phyloP scores from a whole-genome alignment of 768 basidiomycete species.

The Phallus indusiatus region DNA sequence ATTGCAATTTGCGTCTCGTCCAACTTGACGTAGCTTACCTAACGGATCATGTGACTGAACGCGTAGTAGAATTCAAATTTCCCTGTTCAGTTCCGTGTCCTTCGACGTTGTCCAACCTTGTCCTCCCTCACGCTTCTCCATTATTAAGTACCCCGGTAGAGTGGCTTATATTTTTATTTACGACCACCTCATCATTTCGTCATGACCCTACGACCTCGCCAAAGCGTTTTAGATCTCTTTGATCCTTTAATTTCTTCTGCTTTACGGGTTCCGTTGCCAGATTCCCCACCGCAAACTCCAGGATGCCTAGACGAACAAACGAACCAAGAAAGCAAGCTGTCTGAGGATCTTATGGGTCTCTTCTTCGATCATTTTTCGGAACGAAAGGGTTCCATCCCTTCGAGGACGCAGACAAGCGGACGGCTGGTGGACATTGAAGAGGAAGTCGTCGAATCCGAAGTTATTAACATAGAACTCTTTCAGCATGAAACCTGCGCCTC shows the following conservation, averaged over 20 bases:
- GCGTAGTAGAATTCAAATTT: not conserved
- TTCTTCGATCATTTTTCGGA: conserved; percentile 5
- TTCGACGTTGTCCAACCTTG: not conserved
- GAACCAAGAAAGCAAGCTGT: not conserved
- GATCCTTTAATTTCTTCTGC: conserved; percentile 2
- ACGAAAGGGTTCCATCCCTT: not conserved
- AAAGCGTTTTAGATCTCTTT: conserved; percentile 7
- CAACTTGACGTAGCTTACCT: not conserved
- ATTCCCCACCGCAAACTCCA: not conserved
- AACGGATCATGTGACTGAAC: not conserved
- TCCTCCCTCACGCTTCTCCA: not conserved
- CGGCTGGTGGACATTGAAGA: conserved; percentile 1
- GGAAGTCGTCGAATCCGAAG: not conserved
- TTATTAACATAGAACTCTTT: not conserved
- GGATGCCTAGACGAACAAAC: not conserved
- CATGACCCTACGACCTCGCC: conserved; percentile 1
- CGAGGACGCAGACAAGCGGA: not conserved
- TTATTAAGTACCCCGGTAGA: not conserved
- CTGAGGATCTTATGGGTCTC: conserved; percentile 2
- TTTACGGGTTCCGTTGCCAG: conserved; percentile 3
- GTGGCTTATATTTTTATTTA: not conserved
- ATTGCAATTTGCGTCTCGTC: not conserved
- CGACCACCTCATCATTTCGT: not conserved
- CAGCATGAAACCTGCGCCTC: too few relatives aligned
- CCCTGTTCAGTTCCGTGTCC: not conserved